Evolutionary conservation across 2,329 filamentous ascomycete genomes (phyloP).

Genomic region (Saccharata proteae): DNA sequence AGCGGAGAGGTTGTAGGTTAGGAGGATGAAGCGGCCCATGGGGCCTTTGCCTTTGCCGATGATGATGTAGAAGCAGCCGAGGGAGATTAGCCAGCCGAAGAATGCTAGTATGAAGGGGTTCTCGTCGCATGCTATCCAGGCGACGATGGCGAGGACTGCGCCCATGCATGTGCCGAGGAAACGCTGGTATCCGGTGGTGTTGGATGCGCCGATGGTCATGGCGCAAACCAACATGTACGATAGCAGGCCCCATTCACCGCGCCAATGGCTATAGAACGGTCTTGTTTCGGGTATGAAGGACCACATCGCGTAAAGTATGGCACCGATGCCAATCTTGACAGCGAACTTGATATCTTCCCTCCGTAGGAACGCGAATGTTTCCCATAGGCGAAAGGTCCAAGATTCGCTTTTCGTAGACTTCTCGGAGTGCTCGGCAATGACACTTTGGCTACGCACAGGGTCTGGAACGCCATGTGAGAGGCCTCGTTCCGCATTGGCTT

Average conservation of each 20-base stretch:
- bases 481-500: conserved; percentile 18
- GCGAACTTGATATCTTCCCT: conserved; percentile 65
- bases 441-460: conserved; percentile 13
- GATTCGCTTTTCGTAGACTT: conserved; percentile 14
- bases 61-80: conserved; percentile 84
- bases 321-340: conserved; percentile 85
- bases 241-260: conserved; percentile 91
- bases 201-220: conserved; percentile 94
- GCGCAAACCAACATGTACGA: conserved; percentile 98
- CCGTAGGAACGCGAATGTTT: conserved; percentile 43
- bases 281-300: conserved; percentile 71
- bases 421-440: not conserved
- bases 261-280: conserved; percentile 73
- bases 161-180: conserved; percentile 81
- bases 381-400: conserved; percentile 35
- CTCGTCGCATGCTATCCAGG: conserved; percentile 66
- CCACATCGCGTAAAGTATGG: conserved; percentile 76
- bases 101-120: conserved; percentile 66
- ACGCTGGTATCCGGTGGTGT: conserved; percentile 78
- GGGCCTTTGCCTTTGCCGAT: conserved; percentile 73
- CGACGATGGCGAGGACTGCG: conserved; percentile 58
- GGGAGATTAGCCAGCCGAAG: conserved; percentile 68
- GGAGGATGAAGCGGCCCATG: conserved; percentile 82
- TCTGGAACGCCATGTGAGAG: conserved; percentile 24
- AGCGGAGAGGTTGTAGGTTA: conserved; percentile 92